These are phyloP conservation scores for Fusarium heterosporum DNA, from an alignment of 2,329 filamentous ascomycete species.

Conservation along the genomic window DNA sequence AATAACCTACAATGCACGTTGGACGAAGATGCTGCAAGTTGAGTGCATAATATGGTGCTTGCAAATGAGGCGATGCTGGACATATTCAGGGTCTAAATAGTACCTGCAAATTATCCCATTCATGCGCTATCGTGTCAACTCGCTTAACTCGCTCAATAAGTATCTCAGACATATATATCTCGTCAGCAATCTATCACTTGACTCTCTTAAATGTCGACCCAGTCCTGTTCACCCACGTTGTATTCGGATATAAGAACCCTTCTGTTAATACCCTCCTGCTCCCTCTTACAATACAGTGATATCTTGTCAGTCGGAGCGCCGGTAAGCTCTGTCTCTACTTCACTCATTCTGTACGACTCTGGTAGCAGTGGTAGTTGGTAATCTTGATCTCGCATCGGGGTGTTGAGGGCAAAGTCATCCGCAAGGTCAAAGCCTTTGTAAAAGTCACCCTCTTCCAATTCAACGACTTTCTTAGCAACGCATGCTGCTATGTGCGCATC, in stretches of 20 bases:
- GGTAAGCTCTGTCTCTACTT: slow-evolving; percentile 35
- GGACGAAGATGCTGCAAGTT: background rate
- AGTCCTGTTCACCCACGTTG: slow-evolving; percentile 14
- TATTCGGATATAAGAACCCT: slow-evolving; percentile 38
- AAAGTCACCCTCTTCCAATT: slow-evolving; percentile 52
- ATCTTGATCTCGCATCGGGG: slow-evolving; percentile 13
- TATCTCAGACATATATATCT: background rate
- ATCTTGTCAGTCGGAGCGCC: slow-evolving; percentile 41
- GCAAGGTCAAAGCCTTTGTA: slow-evolving; percentile 23
- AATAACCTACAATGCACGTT: background rate
- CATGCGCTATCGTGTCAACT: background rate
- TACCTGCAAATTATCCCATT: background rate
- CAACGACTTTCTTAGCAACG: slow-evolving; percentile 53
- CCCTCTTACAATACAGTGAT: slow-evolving; percentile 32
- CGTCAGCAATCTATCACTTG: background rate
- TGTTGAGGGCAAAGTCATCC: slow-evolving; percentile 28
- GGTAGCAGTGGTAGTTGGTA: slow-evolving; percentile 30
- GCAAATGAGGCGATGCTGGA: background rate
- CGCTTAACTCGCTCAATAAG: background rate
- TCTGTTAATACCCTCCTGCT: slow-evolving; percentile 1
- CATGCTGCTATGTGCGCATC: slow-evolving; percentile 49
- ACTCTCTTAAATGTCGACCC: slow-evolving; percentile 18
- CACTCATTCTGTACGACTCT: slow-evolving; percentile 25
- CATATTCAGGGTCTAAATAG: background rate
- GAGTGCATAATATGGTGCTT: background rate